Evolutionary conservation across 306 rosid genomes (phyloP).

Genomic region (Hippophae gyantsensis): DNA sequence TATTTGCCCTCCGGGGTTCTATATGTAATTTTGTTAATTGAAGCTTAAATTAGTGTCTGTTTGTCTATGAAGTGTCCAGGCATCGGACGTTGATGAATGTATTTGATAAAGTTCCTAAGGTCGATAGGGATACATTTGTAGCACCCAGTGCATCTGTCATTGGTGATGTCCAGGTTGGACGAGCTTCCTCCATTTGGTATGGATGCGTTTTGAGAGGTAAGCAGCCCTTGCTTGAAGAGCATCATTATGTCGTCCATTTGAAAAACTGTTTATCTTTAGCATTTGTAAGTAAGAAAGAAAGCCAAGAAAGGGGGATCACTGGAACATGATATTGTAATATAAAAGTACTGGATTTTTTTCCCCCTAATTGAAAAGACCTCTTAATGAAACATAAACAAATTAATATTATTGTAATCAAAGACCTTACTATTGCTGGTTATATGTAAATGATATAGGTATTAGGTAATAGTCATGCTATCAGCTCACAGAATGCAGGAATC

Average conservation of each 20-base stretch:
- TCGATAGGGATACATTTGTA: constrained; percentile 76
- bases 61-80: constrained; percentile 49
- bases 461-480: not conserved
- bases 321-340: not conserved
- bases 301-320: not conserved
- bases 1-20: no score
- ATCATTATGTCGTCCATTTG: not conserved
- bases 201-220: constrained; percentile 93
- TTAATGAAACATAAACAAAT: no score
- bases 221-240: not conserved
- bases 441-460: not conserved
- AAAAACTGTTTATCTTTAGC: no score
- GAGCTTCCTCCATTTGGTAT: constrained; percentile 81
- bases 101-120: constrained; percentile 59
- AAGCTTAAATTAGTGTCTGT: not conserved
- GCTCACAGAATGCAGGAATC: not conserved
- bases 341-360: not conserved
- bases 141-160: constrained; percentile 84
- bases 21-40: no score
- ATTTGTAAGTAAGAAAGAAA: not conserved
- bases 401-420: no score
- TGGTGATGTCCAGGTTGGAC: constrained; percentile 73
- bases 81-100: constrained; percentile 91
- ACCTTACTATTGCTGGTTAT: not conserved
- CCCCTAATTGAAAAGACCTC: no score